These are phyloP conservation scores for Diplocarpon mali DNA, from an alignment of 2,329 filamentous ascomycete species.

Conservation along the genomic window DNA sequence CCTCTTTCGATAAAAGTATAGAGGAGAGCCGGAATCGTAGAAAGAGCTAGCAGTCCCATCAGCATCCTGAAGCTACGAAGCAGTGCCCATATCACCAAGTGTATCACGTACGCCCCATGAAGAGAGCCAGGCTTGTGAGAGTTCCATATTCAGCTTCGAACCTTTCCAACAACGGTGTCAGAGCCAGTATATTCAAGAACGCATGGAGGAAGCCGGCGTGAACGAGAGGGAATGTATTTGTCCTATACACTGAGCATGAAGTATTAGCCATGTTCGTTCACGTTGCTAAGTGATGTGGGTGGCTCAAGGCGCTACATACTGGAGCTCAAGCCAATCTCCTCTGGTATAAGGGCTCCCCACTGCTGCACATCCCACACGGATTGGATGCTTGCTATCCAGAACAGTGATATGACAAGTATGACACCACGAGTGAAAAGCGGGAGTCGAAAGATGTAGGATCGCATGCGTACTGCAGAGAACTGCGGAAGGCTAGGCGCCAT, in stretches of 20 bases:
- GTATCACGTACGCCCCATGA: slow-evolving; percentile 69
- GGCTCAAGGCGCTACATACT: slow-evolving; percentile 42
- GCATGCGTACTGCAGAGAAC: slow-evolving; percentile 63
- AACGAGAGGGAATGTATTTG: slow-evolving; percentile 86
- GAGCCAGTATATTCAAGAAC: slow-evolving; percentile 64
- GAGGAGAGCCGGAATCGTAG: slow-evolving; percentile 68
- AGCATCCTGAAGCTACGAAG: background rate
- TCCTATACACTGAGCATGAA: slow-evolving; percentile 66
- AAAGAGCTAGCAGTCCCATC: slow-evolving; percentile 44
- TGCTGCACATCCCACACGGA: slow-evolving; percentile 59
- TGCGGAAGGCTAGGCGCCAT: slow-evolving; percentile 27
- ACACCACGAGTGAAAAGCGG: slow-evolving; percentile 75
- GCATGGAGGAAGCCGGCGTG: slow-evolving; percentile 75
- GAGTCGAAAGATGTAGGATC: slow-evolving; percentile 74
- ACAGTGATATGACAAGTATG: slow-evolving; percentile 50
- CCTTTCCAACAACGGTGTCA: slow-evolving; percentile 81
- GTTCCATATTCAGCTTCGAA: slow-evolving; percentile 93
- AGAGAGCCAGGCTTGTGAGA: slow-evolving; percentile 73
- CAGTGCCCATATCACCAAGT: background rate
- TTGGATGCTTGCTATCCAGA: slow-evolving; percentile 61
- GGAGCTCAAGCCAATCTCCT: slow-evolving; percentile 57
- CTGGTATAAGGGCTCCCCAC: slow-evolving; percentile 72
- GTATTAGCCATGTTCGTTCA: slow-evolving; percentile 1
- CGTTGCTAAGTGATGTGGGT: background rate
- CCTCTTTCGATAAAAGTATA: slow-evolving; percentile 72